Evolutionary conservation across 2,329 filamentous ascomycete genomes (phyloP), one percentile per base, ranked within the genome.

Genomic region (Sarocladiaceae sp.): DNA sequence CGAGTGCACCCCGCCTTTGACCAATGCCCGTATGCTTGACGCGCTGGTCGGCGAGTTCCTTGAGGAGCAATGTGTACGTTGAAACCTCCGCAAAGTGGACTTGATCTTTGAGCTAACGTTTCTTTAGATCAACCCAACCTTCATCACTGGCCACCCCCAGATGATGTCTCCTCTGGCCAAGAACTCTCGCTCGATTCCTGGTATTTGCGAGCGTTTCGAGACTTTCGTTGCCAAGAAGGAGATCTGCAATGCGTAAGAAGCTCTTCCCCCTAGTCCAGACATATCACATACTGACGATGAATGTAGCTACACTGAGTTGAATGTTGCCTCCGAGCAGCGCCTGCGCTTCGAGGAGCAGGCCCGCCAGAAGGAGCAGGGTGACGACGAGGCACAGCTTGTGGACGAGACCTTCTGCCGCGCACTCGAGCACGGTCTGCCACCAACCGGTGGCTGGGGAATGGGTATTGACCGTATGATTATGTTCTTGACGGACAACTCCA

Each of bases 181-280:
- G 80, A 92, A 92, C 71, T 90, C 97, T 72, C 88, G 94, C 59
- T 73, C 78, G 44, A 82, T 83, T 57, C 80, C 86, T 51, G 94
- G 93, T 63, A 82, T 99, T 29, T 97, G 91, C 69, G 94, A 99
- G 77, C 88, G 94, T 52, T 97, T 97, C 70, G 94, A 99, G 74
- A 92, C 90, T 11, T 99, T 99, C 60, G 94, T 97, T 17, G 70
- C 64, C 61, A 72, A 68, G 63, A 74, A 73, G 82, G 93, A 97
- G 69, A 97, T 97, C 60, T 87, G 87, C 64, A 97, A 99, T 66
- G 92, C 92, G 5, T 78, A 66, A 58, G 64, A 59, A 5, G 15
- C 25, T 31, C 22, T 33, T 22, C 13, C 46, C 12, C 15, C 2
- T 22, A 33, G 11, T n/a, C 4, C 26, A 37, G 12, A 26, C 7